Percentiles rank a stretch among this genome's conserved stretches.
Conservation (phyloP, 345 rosid species). For the Salix arbutifolia region DNA sequence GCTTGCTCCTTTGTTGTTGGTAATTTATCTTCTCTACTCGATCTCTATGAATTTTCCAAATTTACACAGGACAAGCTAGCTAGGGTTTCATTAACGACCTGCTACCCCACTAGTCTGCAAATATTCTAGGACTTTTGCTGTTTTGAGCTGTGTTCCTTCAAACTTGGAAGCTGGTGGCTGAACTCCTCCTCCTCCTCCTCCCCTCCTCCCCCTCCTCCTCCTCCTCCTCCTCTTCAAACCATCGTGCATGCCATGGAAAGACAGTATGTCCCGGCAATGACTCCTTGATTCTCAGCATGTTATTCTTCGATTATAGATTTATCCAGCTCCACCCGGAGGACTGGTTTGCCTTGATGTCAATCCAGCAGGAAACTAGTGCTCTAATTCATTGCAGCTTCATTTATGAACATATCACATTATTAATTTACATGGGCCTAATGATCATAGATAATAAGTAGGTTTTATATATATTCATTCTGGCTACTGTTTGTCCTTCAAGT, state of each 20-base stretch:
- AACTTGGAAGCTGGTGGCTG: not conserved
- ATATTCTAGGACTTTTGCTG: not conserved
- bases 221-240: not conserved
- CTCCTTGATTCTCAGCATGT: not conserved
- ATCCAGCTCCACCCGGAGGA: not conserved
- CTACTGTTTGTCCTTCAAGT: not conserved
- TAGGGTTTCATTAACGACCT: not conserved
- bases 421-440: not conserved
- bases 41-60: not conserved
- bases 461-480: not conserved
- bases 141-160: not conserved
- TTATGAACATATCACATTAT: not conserved
- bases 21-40: constrained; percentile 18
- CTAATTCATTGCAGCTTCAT: not conserved
- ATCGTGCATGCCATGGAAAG: not conserved
- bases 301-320: not conserved
- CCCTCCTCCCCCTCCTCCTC: not conserved
- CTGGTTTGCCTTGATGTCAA: not conserved
- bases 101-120: not conserved
- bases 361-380: not conserved
- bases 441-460: not conserved
- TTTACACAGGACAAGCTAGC: not conserved
- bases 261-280: not conserved
- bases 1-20: constrained; percentile 85
- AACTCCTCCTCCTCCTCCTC: not conserved